Evolutionary conservation across 257 asterid genomes (phyloP).

Genomic region (Thymus mandschuricus): DNA sequence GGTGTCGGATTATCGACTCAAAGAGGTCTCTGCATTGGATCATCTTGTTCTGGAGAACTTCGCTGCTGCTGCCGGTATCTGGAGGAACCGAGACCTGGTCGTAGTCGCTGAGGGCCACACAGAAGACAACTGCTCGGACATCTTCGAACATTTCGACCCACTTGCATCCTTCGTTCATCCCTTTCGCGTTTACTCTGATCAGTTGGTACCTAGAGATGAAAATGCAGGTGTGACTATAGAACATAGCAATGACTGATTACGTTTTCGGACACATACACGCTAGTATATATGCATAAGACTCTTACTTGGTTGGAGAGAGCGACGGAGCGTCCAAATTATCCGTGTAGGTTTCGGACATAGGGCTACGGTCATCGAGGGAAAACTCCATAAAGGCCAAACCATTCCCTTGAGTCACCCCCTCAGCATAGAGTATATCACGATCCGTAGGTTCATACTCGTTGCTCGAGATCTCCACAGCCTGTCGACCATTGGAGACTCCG

Average conservation of each 20-base stretch:
- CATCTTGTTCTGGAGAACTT: conserved; percentile 70
- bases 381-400: conserved; percentile 91
- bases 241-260: no score
- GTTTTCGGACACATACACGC: no score
- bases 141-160: conserved; percentile 97
- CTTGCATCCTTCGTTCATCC: conserved; percentile 82
- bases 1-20: conserved; percentile 68
- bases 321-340: conserved; percentile 69
- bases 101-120: conserved; percentile 73
- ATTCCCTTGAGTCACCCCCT: conserved; percentile 87
- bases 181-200: conserved; percentile 72
- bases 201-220: conserved; percentile 65
- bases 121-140: conserved; percentile 75
- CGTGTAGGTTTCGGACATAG: conserved; percentile 81
- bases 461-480: conserved; percentile 95
- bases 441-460: conserved; percentile 86
- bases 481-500: conserved; percentile 3
- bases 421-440: conserved; percentile 75
- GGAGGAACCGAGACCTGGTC: conserved; percentile 63
- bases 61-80: conserved; percentile 35
- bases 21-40: conserved; percentile 70
- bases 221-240: no score
- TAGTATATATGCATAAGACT: no score
- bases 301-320: conserved; percentile 69
- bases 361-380: conserved; percentile 84